A percentile compares a stretch with the other conserved stretches of the same genome.
phyloP scores from a whole-genome alignment of 2,329 filamentous ascomycete species.

The Pestalotiopsis sp. region DNA sequence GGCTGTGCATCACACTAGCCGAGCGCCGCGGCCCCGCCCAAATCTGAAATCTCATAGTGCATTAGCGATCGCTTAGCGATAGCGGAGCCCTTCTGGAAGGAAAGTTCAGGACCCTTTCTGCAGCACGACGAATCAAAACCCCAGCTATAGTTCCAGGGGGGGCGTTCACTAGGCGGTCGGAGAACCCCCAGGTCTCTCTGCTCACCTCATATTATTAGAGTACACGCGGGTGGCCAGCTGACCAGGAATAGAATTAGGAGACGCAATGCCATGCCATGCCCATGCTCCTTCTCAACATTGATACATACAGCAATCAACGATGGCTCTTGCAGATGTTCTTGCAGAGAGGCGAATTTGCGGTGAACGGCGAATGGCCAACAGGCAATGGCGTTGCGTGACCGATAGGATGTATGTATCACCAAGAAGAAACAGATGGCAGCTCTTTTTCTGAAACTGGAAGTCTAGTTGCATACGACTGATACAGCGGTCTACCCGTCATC shows the following conservation, averaged over 20 bases:
- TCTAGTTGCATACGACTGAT: neutral
- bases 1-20: neutral
- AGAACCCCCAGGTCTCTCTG: neutral
- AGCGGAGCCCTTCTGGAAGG: conserved; percentile 5
- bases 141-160: neutral
- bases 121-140: neutral
- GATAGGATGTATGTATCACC: neutral
- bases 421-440: neutral
- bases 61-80: neutral
- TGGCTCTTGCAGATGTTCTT: neutral
- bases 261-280: too few relatives aligned
- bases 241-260: neutral
- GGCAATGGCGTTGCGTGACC: neutral
- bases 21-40: neutral
- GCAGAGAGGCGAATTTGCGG: neutral
- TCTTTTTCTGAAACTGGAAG: neutral
- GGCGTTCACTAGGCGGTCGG: neutral
- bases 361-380: neutral
- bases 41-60: neutral
- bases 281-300: neutral
- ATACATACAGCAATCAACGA: neutral
- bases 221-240: neutral
- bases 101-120: conserved; percentile 7
- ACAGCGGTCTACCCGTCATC: neutral
- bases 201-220: neutral